phyloP scores from a whole-genome alignment of 345 rosid genomes.

The Conringia planisiliqua region DNA sequence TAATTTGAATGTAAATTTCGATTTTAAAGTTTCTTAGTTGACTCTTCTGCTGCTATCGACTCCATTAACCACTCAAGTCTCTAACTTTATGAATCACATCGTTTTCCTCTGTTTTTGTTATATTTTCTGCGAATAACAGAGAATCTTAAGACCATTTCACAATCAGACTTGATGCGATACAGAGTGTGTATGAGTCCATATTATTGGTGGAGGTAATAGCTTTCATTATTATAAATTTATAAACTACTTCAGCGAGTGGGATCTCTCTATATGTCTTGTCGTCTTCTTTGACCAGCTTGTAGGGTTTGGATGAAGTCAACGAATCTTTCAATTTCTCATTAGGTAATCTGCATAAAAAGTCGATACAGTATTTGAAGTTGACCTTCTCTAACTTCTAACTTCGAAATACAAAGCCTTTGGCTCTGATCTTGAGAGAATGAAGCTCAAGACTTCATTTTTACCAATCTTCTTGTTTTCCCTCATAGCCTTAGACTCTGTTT shows the following conservation, averaged over 20 bases:
- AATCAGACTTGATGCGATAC: not conserved
- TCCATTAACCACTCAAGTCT: not conserved
- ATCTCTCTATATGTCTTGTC: not conserved
- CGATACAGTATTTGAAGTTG: not conserved
- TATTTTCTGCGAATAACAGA: not conserved
- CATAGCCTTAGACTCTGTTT: not conserved
- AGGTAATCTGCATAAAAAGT: not conserved
- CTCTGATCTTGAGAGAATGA: not conserved
- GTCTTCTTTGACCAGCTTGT: not conserved
- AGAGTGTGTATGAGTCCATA: not conserved
- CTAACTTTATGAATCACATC: not conserved
- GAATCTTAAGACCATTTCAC: not conserved
- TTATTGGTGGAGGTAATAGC: not conserved
- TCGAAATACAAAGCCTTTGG: not conserved
- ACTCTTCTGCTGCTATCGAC: not conserved
- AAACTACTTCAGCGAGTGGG: not conserved
- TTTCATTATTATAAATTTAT: not conserved
- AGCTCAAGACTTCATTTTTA: conserved; percentile 2
- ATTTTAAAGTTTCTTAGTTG: not conserved
- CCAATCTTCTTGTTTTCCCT: not conserved
- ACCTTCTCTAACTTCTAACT: not conserved
- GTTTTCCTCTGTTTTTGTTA: not conserved
- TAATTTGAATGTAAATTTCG: not conserved
- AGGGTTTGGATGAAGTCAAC: not conserved
- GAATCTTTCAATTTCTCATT: not conserved